phyloP scores from a whole-genome alignment of 148 eudicot species.

The Drosera capensis region DNA sequence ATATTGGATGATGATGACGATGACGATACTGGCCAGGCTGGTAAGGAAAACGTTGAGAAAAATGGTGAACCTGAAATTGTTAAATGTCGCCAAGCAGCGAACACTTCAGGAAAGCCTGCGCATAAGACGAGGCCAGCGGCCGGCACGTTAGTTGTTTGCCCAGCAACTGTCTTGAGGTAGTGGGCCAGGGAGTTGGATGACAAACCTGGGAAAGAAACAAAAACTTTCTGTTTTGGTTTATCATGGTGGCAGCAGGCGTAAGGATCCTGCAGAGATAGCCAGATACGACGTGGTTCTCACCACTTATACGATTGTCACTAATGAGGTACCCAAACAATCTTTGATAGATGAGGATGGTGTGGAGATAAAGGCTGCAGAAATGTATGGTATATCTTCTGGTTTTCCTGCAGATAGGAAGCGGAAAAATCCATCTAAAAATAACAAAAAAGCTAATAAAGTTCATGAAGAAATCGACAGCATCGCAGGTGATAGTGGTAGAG shows the following conservation, averaged over 20 bases:
- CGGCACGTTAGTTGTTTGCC: conserved; percentile 95
- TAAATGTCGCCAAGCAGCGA: conserved; percentile 24
- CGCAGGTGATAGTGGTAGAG: conserved; percentile 34
- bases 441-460: conserved; percentile 64
- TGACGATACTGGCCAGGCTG: conserved; percentile 6
- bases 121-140: conserved; percentile 64
- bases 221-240: conserved; percentile 56
- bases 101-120: conserved; percentile 26
- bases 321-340: conserved; percentile 91
- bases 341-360: conserved; percentile 63
- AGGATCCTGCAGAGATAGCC: conserved; percentile 60
- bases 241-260: conserved; percentile 88
- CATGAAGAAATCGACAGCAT: conserved; percentile 34
- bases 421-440: conserved; percentile 22
- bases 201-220: conserved; percentile 51
- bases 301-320: conserved; percentile 78
- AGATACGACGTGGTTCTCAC: conserved; percentile 79
- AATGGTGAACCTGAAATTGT: conserved; percentile 17
- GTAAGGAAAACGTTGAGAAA: conserved; percentile 17
- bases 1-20: conserved; percentile 69
- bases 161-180: conserved; percentile 93
- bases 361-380: conserved; percentile 53
- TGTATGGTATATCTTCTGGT: conserved; percentile 44
- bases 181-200: conserved; percentile 90
- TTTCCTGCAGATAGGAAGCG: conserved; percentile 39